phyloP scores from a whole-genome alignment of 1,139 yeast species.

The Kluyveromyces sp. region DNA sequence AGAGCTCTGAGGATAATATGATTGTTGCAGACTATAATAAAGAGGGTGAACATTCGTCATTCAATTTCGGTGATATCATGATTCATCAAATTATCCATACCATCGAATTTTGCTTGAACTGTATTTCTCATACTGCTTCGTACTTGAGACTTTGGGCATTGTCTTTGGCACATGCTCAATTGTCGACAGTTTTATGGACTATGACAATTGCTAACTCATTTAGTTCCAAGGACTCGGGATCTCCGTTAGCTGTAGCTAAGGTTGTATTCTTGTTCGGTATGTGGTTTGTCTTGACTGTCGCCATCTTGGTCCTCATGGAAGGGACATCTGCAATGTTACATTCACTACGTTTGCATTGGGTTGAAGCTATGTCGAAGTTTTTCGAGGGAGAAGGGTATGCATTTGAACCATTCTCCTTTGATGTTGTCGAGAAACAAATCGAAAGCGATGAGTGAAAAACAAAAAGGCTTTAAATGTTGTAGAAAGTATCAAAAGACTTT shows the following conservation, averaged over 20 bases:
- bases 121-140: conserved; percentile 76
- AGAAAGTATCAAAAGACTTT: too few species aligned
- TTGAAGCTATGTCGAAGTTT: conserved; percentile 78
- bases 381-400: conserved; percentile 76
- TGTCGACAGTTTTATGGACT: conserved; percentile 67
- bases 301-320: conserved; percentile 72
- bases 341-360: conserved; percentile 80
- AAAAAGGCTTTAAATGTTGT: too few species aligned
- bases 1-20: conserved; percentile 24
- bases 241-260: conserved; percentile 27
- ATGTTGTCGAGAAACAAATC: conserved; percentile 9
- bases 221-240: conserved; percentile 31
- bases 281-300: conserved; percentile 72
- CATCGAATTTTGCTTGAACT: conserved; percentile 68
- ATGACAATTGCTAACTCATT: conserved; percentile 66
- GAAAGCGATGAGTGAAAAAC: neutral
- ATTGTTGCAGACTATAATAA: conserved; percentile 27
- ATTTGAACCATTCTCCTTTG: conserved; percentile 61
- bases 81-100: conserved; percentile 77
- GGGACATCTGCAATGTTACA: conserved; percentile 87
- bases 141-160: conserved; percentile 74
- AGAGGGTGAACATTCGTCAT: conserved; percentile 46
- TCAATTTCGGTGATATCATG: conserved; percentile 64
- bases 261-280: conserved; percentile 50
- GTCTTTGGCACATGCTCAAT: conserved; percentile 71